A percentile compares a stretch with the other conserved stretches of the same genome.
Evolutionary conservation across 805 yeast species (phyloP).

Genomic region (Wickerhamia fluorescens): DNA sequence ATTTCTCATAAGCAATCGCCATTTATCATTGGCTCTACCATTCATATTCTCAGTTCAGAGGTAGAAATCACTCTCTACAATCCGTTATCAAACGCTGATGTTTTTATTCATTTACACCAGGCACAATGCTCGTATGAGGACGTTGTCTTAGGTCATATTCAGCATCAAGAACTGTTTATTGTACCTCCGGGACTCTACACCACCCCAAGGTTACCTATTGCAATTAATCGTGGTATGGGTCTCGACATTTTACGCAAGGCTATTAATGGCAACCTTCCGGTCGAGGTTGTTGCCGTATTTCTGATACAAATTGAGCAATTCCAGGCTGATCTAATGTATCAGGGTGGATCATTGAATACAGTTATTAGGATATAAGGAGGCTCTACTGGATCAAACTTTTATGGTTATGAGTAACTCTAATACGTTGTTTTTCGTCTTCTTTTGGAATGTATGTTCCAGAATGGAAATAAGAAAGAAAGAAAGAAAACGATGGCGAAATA

Average conservation of each 20-base stretch:
- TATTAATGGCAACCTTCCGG: slow-evolving; percentile 41
- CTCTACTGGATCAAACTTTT: neutral
- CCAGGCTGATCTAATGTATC: slow-evolving; percentile 35
- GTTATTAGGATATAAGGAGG: slow-evolving; percentile 3
- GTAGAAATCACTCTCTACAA: slow-evolving; percentile 48
- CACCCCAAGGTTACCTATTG: slow-evolving; percentile 45
- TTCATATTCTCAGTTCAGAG: slow-evolving; percentile 50
- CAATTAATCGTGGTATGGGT: slow-evolving; percentile 38
- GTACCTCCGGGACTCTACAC: slow-evolving; percentile 48
- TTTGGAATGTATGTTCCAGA: neutral
- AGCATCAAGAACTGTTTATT: slow-evolving; percentile 30
- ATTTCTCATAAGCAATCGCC: too few species aligned
- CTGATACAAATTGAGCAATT: slow-evolving; percentile 33
- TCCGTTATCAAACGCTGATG: slow-evolving; percentile 44
- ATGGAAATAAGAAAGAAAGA: slow-evolving; percentile 1
- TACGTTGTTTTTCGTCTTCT: slow-evolving; percentile 2
- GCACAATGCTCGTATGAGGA: slow-evolving; percentile 46
- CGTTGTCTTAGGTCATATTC: slow-evolving; percentile 38
- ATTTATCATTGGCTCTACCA: slow-evolving; percentile 42
- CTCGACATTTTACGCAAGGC: slow-evolving; percentile 45
- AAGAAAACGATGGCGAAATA: too few species aligned
- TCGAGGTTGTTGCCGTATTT: slow-evolving; percentile 41
- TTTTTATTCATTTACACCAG: slow-evolving; percentile 33
- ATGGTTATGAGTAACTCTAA: neutral
- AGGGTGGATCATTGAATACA: slow-evolving; percentile 34